Evolutionary conservation across 768 basidiomycete species (phyloP).

Genomic region (Tricholoma flavovirens): DNA sequence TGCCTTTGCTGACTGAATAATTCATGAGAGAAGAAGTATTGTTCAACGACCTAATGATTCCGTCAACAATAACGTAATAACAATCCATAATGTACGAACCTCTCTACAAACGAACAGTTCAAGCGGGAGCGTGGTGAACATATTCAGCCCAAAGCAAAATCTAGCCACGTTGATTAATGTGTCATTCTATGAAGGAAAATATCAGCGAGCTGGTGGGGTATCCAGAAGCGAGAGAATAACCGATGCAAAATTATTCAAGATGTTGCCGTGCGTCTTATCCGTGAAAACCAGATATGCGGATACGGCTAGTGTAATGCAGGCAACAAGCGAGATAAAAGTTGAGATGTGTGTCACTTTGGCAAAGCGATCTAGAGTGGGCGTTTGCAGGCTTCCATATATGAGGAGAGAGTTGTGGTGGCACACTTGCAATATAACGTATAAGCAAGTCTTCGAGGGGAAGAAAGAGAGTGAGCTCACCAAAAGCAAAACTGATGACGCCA

Average conservation of each 20-base stretch:
- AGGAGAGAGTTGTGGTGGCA: constrained; percentile 97
- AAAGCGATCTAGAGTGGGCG: constrained; percentile 93
- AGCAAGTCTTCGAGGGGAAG: not conserved
- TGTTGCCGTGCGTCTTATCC: constrained; percentile 90
- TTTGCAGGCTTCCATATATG: constrained; percentile 90
- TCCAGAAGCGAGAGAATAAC: constrained; percentile 34
- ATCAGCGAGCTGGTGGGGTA: not conserved
- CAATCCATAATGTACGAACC: constrained; percentile 31
- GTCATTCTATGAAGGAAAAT: constrained; percentile 47
- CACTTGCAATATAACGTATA: constrained; percentile 35
- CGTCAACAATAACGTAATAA: not conserved
- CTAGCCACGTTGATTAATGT: constrained; percentile 93
- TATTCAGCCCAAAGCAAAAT: constrained; percentile 91
- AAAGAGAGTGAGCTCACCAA: constrained; percentile 33
- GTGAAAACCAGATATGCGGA: constrained; percentile 88
- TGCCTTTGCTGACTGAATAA: constrained; percentile 79
- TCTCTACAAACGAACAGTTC: constrained; percentile 98
- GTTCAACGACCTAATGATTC: constrained; percentile 76
- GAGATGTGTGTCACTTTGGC: constrained; percentile 90
- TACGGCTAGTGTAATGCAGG: constrained; percentile 80
- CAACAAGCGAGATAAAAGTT: constrained; percentile 74
- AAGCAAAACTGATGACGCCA: constrained; percentile 95
- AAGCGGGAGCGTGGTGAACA: constrained; percentile 96
- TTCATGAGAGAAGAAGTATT: constrained; percentile 91
- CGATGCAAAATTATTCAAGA: constrained; percentile 88